Conservation (phyloP, 1,284 basidiomycete species). For the Vanrija humicola region DNA sequence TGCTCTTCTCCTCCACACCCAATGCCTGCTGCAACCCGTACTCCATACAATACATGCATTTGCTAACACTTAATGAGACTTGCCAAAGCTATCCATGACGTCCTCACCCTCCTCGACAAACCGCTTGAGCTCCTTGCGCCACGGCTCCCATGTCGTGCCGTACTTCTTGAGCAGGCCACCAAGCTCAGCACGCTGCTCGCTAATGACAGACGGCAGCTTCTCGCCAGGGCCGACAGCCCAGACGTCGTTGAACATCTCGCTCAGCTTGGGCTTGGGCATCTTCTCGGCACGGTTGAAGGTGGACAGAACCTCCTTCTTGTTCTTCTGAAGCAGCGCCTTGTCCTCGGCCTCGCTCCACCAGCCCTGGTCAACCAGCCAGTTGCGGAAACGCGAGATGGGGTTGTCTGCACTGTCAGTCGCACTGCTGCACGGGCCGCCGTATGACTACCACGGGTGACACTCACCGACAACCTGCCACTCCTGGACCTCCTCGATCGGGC, state of each 20-base stretch:
- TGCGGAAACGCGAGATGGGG: conserved; percentile 76
- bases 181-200: conserved; percentile 78
- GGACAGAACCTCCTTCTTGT: conserved; percentile 69
- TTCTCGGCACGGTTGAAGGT: conserved; percentile 75
- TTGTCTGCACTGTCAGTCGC: conserved; percentile 57
- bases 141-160: conserved; percentile 74
- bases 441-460: neutral
- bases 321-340: conserved; percentile 62
- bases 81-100: conserved; percentile 50
- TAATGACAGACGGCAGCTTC: conserved; percentile 75
- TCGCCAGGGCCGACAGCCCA: conserved; percentile 58
- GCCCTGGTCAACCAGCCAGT: conserved; percentile 73
- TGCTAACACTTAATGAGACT: conserved; percentile 2
- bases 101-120: conserved; percentile 76
- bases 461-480: conserved; percentile 68
- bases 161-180: conserved; percentile 73
- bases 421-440: neutral
- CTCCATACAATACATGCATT: neutral
- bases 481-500: conserved; percentile 77
- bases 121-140: conserved; percentile 72
- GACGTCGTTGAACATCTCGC: conserved; percentile 80
- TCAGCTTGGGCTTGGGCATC: conserved; percentile 64
- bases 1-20: no score
- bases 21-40: no score
- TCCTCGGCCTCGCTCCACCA: conserved; percentile 84